Percentiles rank a stretch among this genome's conserved stretches.
Conservation (phyloP, 176 grass and related monocot genomes). For the Carex pumila region DNA sequence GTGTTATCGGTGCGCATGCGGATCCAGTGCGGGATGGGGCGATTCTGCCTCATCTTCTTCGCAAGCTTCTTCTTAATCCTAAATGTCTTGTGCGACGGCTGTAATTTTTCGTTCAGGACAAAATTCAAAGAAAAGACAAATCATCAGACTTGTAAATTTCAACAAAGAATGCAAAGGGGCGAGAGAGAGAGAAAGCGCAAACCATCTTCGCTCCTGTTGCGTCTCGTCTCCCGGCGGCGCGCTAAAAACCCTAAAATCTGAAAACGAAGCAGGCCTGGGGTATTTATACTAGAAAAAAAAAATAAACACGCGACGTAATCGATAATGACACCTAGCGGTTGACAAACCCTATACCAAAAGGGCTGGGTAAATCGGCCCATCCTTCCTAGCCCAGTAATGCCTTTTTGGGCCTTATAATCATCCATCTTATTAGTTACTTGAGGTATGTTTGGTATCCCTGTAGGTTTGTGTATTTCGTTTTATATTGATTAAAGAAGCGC, state of each 20-base stretch:
- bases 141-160: neutral
- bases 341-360: neutral
- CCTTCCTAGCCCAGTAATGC: neutral
- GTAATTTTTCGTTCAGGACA: neutral
- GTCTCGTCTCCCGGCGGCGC: neutral
- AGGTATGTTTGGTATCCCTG: no score
- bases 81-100: slow-evolving; percentile 41
- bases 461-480: no score
- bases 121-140: neutral
- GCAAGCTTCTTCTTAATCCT: slow-evolving; percentile 36
- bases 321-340: neutral
- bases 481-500: no score
- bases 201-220: neutral
- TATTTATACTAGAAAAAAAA: neutral
- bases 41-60: slow-evolving; percentile 45
- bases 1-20: slow-evolving; percentile 44
- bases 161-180: neutral
- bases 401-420: neutral
- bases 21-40: slow-evolving; percentile 39
- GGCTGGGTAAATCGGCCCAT: neutral
- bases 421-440: no score
- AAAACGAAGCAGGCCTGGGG: neutral
- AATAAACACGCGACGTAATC: no score
- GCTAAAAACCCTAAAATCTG: neutral
- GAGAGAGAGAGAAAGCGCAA: neutral